phyloP scores from a whole-genome alignment of 331 rosid genomes.

The Prunus yedoensis region DNA sequence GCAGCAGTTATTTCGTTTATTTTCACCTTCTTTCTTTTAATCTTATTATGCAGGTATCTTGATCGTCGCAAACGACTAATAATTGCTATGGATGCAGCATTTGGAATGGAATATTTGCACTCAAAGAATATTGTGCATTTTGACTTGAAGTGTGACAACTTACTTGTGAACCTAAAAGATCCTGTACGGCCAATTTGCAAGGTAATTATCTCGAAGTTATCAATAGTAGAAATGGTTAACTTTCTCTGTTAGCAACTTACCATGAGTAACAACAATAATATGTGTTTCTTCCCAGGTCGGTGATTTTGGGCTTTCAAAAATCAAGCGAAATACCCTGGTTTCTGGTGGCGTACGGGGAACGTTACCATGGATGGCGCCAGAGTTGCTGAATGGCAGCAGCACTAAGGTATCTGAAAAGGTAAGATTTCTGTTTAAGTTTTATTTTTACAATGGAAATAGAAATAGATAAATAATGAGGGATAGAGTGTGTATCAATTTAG shows the following conservation, averaged over 20 bases:
- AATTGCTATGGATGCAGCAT: constrained; percentile 98
- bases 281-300: constrained; percentile 64
- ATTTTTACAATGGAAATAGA: background rate
- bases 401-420: constrained; percentile 97
- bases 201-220: constrained; percentile 40
- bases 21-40: constrained; percentile 3
- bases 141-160: constrained; percentile 96
- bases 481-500: background rate
- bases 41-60: constrained; percentile 62
- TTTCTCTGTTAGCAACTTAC: background rate
- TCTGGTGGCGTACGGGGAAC: constrained; percentile 99
- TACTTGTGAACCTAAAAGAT: constrained; percentile 94
- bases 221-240: constrained; percentile 1
- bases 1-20: background rate
- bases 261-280: constrained; percentile 14
- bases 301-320: constrained; percentile 96
- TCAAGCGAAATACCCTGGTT: constrained; percentile 86
- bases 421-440: constrained; percentile 15
- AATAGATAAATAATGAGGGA: background rate
- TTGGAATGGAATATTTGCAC: constrained; percentile 98
- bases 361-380: constrained; percentile 99
- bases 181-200: constrained; percentile 91
- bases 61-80: constrained; percentile 95
- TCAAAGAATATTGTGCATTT: constrained; percentile 92
- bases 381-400: constrained; percentile 92